Evolutionary conservation across 2,329 filamentous ascomycete genomes (phyloP).

Genomic region (Cadophora malorum): DNA sequence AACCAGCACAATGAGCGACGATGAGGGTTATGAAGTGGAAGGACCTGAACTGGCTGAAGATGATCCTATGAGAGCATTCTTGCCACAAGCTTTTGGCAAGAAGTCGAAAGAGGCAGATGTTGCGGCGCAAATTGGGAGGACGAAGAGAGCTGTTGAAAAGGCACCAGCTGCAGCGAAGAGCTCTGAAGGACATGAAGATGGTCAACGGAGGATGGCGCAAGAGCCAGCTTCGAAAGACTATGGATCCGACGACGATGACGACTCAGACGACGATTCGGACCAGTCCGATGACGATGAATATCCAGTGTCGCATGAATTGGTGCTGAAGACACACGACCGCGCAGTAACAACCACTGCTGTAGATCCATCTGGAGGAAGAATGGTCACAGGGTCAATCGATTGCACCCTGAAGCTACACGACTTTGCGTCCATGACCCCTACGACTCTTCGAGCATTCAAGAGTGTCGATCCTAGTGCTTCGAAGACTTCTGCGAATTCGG

Average conservation of each 20-base stretch:
- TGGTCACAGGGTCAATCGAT: conserved; percentile 91
- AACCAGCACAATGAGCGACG: conserved; percentile 59
- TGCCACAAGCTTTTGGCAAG: conserved; percentile 87
- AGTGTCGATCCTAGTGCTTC: conserved; percentile 84
- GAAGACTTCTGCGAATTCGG: conserved; percentile 73
- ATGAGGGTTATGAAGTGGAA: conserved; percentile 65
- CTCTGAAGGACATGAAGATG: conserved; percentile 37
- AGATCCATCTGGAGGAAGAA: conserved; percentile 82
- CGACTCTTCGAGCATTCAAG: conserved; percentile 92
- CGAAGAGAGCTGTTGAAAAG: conserved; percentile 63
- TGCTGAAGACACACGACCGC: conserved; percentile 90
- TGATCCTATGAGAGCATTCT: conserved; percentile 76
- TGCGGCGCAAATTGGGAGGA: conserved; percentile 80
- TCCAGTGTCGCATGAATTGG: conserved; percentile 89
- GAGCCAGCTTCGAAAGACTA: conserved; percentile 47
- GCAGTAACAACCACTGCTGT: conserved; percentile 84
- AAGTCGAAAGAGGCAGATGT: conserved; percentile 76
- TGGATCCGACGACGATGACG: conserved; percentile 52
- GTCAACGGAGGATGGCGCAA: conserved; percentile 40
- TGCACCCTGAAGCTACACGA: conserved; percentile 93
- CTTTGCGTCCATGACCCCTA: conserved; percentile 93
- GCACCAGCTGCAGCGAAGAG: conserved; percentile 37
- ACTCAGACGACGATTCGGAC: conserved; percentile 62
- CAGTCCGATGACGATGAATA: conserved; percentile 82
- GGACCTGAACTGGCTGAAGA: conserved; percentile 61